phyloP scores from a whole-genome alignment of 306 rosid species.

The Senna siamea region DNA sequence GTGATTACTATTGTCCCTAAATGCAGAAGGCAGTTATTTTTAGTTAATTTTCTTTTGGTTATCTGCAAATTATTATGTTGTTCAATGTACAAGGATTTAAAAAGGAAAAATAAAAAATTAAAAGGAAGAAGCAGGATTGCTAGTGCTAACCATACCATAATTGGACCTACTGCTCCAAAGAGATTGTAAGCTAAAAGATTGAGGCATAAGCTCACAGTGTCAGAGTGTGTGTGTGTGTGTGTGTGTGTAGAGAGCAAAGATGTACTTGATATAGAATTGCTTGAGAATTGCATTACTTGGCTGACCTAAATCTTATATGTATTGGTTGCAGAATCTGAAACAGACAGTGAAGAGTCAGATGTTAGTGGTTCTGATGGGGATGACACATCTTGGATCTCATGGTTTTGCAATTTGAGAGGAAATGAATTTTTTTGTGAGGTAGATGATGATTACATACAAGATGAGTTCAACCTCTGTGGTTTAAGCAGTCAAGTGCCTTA shows the following conservation, averaged over 20 bases:
- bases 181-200: neutral
- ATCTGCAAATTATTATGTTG: neutral
- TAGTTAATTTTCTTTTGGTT: neutral
- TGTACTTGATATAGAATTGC: constrained; percentile 5
- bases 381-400: constrained; percentile 83
- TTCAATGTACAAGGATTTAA: neutral
- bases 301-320: constrained; percentile 40
- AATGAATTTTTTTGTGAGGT: constrained; percentile 83
- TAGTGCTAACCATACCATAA: neutral
- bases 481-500: constrained; percentile 84
- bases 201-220: neutral
- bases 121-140: neutral
- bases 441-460: constrained; percentile 84
- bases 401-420: constrained; percentile 91
- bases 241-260: neutral
- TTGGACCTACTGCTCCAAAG: neutral
- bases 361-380: constrained; percentile 88
- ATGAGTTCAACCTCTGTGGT: constrained; percentile 90
- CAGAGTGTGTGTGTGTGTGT: neutral
- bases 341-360: constrained; percentile 78
- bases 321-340: constrained; percentile 69
- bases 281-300: neutral
- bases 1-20: neutral
- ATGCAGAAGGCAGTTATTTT: neutral
- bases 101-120: too few species aligned